Evolutionary conservation across 768 basidiomycete species (phyloP), one percentile per base, ranked within the genome.

Genomic region (Multifurca ochricompacta): DNA sequence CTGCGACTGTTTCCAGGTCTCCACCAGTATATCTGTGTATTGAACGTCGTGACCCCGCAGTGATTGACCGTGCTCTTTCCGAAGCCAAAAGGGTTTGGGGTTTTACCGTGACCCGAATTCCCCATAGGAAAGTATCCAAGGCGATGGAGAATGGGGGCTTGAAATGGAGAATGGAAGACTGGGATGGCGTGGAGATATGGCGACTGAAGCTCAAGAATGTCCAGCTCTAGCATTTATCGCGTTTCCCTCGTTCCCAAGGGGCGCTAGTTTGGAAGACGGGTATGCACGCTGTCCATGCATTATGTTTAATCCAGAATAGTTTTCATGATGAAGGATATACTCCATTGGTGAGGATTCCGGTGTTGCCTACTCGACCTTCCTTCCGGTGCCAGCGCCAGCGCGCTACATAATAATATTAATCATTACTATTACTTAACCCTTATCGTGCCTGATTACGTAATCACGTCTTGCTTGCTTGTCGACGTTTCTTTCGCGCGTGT

Each of bases 171-270:
- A 74, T 69, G 62, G 74, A 75, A 6, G 89, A 90, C 48, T 92
- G 89, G 87, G 85, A 85, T 21, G 87, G 77, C 4, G 74, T 92
- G 23, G 88, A 93, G 69, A 74, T 94, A 40, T 92, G 87, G 87
- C 83, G 79, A 65, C 48, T 68, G 28, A 50, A 45, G 10, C 58
- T 62, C 18, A 54, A 28, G 28, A 36, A 43, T 18, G 31, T 59
- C 47, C 30, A 47, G 45, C 21, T 59, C 47, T 35, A 47, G 45
- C 21, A 41, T 54, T 30, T 39, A 39, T 19, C 43, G 43, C 44
- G 28, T 48, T 47, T 10, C 21, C 36, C 28, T 44, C 43, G 31
- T 41, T 40, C 45, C 31, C 23, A 25, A 41, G 23, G 34, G 21
- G 16, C 30, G n/a, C 44, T 41, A 21, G 37, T 31, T n/a, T 31